These are phyloP conservation scores for Septoria linicola DNA, from an alignment of 2,329 filamentous ascomycete genomes.

Conservation along the genomic window DNA sequence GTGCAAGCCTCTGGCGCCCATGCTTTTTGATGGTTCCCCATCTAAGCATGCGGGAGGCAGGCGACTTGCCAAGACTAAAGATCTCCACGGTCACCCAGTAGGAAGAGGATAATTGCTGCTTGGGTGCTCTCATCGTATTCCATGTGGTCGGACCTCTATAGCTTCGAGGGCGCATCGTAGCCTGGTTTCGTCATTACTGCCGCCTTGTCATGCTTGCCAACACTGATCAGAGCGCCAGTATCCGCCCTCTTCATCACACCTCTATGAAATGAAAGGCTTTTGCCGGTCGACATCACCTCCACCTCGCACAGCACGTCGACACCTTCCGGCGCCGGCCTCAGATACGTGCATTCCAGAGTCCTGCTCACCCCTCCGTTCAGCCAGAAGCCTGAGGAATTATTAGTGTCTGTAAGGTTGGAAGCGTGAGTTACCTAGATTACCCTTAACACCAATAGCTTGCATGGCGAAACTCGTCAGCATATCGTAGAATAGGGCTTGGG, in stretches of 20 bases:
- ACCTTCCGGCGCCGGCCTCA: conserved; percentile 45
- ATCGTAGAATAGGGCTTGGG: conserved; percentile 54
- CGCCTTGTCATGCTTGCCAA: conserved; percentile 40
- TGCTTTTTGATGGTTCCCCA: no score
- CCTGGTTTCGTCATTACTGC: conserved; percentile 28
- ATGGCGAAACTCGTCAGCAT: conserved; percentile 49
- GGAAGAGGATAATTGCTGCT: no score
- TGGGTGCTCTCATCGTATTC: no score
- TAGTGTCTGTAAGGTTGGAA: no score
- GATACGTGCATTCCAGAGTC: conserved; percentile 48
- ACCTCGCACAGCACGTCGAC: conserved; percentile 44
- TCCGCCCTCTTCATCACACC: conserved; percentile 43
- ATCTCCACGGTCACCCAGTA: no score
- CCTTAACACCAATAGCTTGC: conserved; percentile 29
- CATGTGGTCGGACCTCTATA: no score
- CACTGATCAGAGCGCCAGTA: conserved; percentile 37
- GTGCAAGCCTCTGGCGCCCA: no score
- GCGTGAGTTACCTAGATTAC: no score
- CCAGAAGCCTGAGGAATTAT: no score
- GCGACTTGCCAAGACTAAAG: no score
- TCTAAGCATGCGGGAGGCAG: no score
- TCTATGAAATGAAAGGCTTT: conserved; percentile 41
- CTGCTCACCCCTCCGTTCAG: conserved; percentile 45
- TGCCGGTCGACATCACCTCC: conserved; percentile 47
- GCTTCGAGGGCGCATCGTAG: conserved; percentile 19